These are phyloP conservation scores for Tilletia setariae DNA, from an alignment of 1,284 basidiomycete species.

Conservation along the genomic window DNA sequence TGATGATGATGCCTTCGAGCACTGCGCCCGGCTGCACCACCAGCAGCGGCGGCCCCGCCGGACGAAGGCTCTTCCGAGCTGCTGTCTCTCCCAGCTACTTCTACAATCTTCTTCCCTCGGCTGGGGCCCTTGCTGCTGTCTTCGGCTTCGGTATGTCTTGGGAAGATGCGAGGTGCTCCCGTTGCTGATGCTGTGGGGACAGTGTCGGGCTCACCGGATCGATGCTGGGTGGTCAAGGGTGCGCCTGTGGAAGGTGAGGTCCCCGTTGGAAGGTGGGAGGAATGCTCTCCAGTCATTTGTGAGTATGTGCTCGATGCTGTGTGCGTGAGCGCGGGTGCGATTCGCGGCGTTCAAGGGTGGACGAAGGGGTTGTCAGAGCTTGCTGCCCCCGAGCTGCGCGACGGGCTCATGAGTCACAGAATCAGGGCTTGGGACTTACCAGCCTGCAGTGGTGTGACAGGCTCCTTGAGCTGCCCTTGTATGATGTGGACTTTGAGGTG, in stretches of 20 bases:
- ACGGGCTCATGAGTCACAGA: no score
- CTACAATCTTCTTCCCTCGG: constrained; percentile 14
- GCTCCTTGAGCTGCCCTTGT: no score
- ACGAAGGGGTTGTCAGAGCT: no score
- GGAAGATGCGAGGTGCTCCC: constrained; percentile 40
- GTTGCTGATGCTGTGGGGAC: constrained; percentile 39
- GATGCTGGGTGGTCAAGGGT: constrained; percentile 22
- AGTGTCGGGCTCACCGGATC: constrained; percentile 23
- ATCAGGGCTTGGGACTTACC: no score
- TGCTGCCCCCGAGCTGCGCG: no score
- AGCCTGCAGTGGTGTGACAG: no score
- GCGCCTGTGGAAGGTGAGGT: neutral
- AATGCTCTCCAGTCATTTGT: constrained; percentile 15
- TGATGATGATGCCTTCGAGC: neutral
- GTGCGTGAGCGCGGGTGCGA: no score
- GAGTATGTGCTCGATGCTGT: no score
- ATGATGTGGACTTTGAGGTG: no score
- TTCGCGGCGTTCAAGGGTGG: no score
- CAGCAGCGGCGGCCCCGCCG: neutral
- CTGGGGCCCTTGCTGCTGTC: neutral
- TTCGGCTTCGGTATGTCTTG: constrained; percentile 27
- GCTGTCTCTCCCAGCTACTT: neutral
- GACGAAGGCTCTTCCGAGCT: neutral
- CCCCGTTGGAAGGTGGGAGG: neutral
- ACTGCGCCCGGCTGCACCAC: neutral